Evolutionary conservation across 2,329 filamentous ascomycete genomes (phyloP), one percentile per base, ranked within the genome.

Genomic region (Fusarium nelsonii): DNA sequence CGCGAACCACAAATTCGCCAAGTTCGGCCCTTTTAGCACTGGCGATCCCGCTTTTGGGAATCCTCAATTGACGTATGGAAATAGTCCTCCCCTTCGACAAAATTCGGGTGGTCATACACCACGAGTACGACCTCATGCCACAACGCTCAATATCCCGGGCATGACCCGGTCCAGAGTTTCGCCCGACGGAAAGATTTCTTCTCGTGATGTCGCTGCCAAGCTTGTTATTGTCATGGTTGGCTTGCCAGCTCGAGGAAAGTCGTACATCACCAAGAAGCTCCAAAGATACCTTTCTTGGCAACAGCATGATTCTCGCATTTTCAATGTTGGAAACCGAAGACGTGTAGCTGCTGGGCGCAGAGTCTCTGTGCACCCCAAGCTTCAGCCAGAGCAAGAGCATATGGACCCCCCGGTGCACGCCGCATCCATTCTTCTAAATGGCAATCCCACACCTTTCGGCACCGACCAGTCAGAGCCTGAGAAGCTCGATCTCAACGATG

Each of bases 211-310:
- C 50, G 96, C 94, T 50, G 92, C 96, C 40, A 99, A 99, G 84
- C 85, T 99, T 66, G 93, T 98, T 77, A 97, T 99, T 75, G 90
- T 99, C 78, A 99, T 99, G 96, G 96, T 99, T 64, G 96, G 96
- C 68, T 83, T 99, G 74, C 96, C 96, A 4, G 96, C 96, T 11
- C 87, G 96, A 75, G 96, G 96, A 77, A 99, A 99, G 83, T 97
- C 94, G 57, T 99, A 99, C 81, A 97, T 99, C 75, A 98, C 96
- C 65, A 98, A 98, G 84, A 99, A 99, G 83, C 88, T 99, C 68
- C 92, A 96, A 62, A 88, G 96, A 65, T 99, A 98, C 78, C 83
- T 99, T 51, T 95, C 97, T 50, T 99, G 96, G 96, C 90, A 97
- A 75, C 96, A 99, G 77, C 95, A 99, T 80, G 93, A 97, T 75